phyloP scores from a whole-genome alignment of 2,329 filamentous ascomycete species.

The Diaporthe sp. region DNA sequence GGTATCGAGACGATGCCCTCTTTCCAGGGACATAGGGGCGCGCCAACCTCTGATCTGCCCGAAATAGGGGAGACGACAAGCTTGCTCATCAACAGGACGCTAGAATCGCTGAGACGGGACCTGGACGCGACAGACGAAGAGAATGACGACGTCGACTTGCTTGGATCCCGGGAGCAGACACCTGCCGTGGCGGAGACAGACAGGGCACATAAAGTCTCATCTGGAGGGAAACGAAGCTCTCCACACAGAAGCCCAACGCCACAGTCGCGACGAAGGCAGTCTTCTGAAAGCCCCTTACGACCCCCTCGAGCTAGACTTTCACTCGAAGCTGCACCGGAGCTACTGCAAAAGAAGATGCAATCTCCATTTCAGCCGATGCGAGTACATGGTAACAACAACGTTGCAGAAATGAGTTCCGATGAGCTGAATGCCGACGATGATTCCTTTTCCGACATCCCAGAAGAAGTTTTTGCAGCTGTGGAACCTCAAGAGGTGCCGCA shows the following conservation, averaged over 20 bases:
- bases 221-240: neutral
- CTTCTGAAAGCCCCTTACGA: neutral
- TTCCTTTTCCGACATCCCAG: slow-evolving; percentile 69
- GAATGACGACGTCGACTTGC: slow-evolving; percentile 34
- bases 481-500: slow-evolving; percentile 35
- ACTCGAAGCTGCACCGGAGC: neutral
- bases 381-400: neutral
- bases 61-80: slow-evolving; percentile 69
- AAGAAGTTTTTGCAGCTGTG: slow-evolving; percentile 62
- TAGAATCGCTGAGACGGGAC: slow-evolving; percentile 62
- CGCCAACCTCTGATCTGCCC: slow-evolving; percentile 51
- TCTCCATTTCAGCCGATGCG: neutral
- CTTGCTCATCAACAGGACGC: slow-evolving; percentile 66
- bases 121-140: slow-evolving; percentile 44
- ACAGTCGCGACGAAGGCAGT: neutral
- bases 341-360: neutral
- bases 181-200: slow-evolving; percentile 11
- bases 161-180: slow-evolving; percentile 31
- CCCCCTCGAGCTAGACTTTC: neutral
- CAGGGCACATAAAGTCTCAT: neutral
- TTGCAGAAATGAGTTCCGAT: slow-evolving; percentile 37
- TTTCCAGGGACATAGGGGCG: slow-evolving; percentile 56
- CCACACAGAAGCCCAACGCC: neutral
- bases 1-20: slow-evolving; percentile 67
- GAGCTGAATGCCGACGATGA: slow-evolving; percentile 61